Evolutionary conservation across 116 monocot species (phyloP), one percentile per base, ranked within the genome.

Genomic region (Zostera marina): DNA sequence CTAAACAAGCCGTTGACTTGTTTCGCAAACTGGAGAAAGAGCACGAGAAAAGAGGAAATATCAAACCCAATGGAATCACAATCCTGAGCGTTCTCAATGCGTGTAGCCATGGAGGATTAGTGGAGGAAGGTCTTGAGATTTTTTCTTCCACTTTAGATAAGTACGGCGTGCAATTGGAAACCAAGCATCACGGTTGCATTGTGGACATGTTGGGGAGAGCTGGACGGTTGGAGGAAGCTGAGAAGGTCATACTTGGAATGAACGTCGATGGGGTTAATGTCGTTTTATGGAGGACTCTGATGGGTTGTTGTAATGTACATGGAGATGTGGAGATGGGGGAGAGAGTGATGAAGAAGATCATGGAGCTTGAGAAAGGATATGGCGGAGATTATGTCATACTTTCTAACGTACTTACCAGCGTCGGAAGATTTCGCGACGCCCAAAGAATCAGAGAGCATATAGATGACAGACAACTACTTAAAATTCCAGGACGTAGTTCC

Each of bases 181-280:
- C 63, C 12, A 85, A 91, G 60, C 91, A 84, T 61, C 85, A 76
- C 11, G 84, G 90, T 3, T 90, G 90, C 54, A 9, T 90, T 47
- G 68, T 90, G 7, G 90, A 90, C 72, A 72, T 90, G 76, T 17
- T 90, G 45, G 90, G 90, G 48, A 73, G 90, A 59, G 79, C 68
- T 5, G 84, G 90, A 42, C 72, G 74, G 60, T 49, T 90, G 52
- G 19, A 16, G 43, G 90, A 90, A 55, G 90, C 81, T 0, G 84
- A 84, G 74, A 72, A 72, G 55, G 56, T 81, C 46, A 72, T 79
- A 22, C 32, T 21, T 1, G 42, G 59, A 44, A 60, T 84, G 76
- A 72, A 73, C 1, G 21, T 70, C 19, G 69, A 59, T 11, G 74
- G 53, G 76, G 58, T 71, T 6, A 81, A 78, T 68, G 75, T 7